These are phyloP conservation scores for Clonostachys byssicola DNA, from an alignment of 2,329 filamentous ascomycete species.

Conservation along the genomic window DNA sequence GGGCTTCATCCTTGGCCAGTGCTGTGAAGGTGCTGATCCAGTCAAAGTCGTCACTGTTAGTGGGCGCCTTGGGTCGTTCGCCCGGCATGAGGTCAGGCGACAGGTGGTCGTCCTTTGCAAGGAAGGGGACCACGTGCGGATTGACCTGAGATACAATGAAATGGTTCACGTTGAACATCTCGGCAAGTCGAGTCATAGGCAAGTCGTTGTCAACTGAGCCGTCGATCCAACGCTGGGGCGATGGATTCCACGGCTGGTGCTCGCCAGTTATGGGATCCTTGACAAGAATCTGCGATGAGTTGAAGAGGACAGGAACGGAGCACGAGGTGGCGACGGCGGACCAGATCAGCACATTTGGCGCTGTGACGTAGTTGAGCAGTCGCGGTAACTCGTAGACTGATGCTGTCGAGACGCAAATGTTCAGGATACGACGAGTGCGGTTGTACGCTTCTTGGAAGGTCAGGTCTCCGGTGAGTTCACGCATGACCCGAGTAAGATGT, in stretches of 20 bases:
- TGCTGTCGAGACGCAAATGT: constrained; percentile 88
- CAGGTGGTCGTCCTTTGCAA: constrained; percentile 67
- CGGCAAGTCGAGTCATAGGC: constrained; percentile 82
- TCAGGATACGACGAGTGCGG: constrained; percentile 84
- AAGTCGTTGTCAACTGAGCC: constrained; percentile 93
- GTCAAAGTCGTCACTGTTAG: constrained; percentile 30
- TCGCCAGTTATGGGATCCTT: constrained; percentile 81
- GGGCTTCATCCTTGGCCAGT: constrained; percentile 72
- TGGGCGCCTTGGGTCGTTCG: too few relatives aligned
- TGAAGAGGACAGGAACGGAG: constrained; percentile 85
- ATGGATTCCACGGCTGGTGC: constrained; percentile 79
- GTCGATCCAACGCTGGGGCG: constrained; percentile 84
- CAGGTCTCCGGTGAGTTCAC: constrained; percentile 74
- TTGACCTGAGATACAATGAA: constrained; percentile 98
- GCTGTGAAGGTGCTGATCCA: constrained; percentile 67
- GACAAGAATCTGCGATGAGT: constrained; percentile 71
- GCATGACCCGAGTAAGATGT: constrained; percentile 79
- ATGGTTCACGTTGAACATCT: constrained; percentile 98
- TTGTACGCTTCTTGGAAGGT: constrained; percentile 97
- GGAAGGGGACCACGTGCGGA: constrained; percentile 85
- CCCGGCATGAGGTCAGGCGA: constrained; percentile 18
- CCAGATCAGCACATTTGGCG: constrained; percentile 94
- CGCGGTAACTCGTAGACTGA: constrained; percentile 83
- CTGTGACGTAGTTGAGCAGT: constrained; percentile 87
- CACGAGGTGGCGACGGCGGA: constrained; percentile 95